Evolutionary conservation across 2,329 filamentous ascomycete genomes (phyloP).

Genomic region (Celoporthe dispersa): DNA sequence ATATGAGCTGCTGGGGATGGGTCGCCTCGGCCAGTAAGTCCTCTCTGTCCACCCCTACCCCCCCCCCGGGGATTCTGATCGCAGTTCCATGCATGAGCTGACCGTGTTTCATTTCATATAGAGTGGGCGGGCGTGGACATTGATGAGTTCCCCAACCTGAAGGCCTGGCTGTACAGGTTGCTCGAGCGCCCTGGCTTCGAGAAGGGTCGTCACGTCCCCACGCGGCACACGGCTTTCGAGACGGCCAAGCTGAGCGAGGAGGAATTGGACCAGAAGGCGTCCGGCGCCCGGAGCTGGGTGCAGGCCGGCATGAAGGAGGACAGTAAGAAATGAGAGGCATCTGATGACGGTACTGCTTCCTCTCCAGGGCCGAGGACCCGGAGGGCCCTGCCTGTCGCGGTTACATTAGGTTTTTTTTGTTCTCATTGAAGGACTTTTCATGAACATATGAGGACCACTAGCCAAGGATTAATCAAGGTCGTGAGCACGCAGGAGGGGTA

Average conservation of each 20-base stretch:
- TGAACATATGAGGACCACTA: neutral
- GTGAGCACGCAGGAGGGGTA: neutral
- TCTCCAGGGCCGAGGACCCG: neutral
- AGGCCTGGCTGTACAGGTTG: conserved; percentile 78
- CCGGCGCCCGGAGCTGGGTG: conserved; percentile 59
- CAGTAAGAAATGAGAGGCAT: conserved; percentile 46
- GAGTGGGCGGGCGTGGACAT: conserved; percentile 71
- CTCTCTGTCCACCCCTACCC: too few relatives aligned
- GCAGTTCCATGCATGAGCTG: neutral
- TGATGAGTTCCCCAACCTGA: conserved; percentile 73
- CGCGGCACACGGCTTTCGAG: conserved; percentile 61
- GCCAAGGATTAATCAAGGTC: neutral
- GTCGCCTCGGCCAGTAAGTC: conserved; percentile 57
- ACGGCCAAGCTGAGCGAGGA: conserved; percentile 41
- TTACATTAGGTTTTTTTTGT: too few relatives aligned
- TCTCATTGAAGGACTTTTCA: neutral
- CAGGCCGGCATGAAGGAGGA: conserved; percentile 67
- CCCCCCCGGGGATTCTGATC: neutral
- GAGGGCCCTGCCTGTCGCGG: neutral
- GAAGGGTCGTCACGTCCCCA: conserved; percentile 72
- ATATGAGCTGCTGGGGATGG: conserved; percentile 84
- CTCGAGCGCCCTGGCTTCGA: conserved; percentile 71
- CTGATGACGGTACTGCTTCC: neutral
- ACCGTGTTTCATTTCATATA: conserved; percentile 37
- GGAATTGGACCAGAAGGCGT: conserved; percentile 57